Conservation (phyloP, 139 green algal genomes). For the Limnomonas spitsbergensis region DNA sequence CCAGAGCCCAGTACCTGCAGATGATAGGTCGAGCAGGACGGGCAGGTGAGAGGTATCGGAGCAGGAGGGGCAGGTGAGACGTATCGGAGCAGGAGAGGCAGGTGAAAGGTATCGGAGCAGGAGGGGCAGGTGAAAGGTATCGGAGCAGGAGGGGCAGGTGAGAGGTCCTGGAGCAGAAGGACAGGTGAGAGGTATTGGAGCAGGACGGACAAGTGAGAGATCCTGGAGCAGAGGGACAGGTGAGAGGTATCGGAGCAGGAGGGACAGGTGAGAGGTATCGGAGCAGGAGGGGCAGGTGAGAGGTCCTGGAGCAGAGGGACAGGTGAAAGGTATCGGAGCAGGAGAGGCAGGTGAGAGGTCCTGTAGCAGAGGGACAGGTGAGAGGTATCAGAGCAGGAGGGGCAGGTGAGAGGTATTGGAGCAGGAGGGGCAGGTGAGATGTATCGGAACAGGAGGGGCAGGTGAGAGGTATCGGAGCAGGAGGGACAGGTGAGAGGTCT, state of each 20-base stretch:
- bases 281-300: neutral
- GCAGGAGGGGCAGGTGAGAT: neutral
- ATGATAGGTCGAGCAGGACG: slow-evolving; percentile 69
- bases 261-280: no score
- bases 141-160: neutral
- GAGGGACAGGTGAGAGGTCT: neutral
- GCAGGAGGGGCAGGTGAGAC: neutral
- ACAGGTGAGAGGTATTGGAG: neutral
- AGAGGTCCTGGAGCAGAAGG: neutral
- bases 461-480: neutral
- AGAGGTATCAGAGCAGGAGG: neutral
- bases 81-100: neutral
- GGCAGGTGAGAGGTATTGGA: neutral
- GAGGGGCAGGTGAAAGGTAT: neutral
- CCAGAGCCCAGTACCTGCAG: slow-evolving; percentile 58
- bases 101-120: neutral
- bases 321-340: neutral
- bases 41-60: slow-evolving; percentile 23
- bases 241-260: neutral
- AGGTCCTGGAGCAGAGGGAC: neutral
- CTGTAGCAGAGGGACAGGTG: neutral
- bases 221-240: neutral
- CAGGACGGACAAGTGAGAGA: neutral
- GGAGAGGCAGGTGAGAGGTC: neutral
- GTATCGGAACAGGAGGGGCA: no score